These are phyloP conservation scores for Pestalotiopsis sp. DNA, from an alignment of 2,329 filamentous ascomycete genomes.

Conservation along the genomic window DNA sequence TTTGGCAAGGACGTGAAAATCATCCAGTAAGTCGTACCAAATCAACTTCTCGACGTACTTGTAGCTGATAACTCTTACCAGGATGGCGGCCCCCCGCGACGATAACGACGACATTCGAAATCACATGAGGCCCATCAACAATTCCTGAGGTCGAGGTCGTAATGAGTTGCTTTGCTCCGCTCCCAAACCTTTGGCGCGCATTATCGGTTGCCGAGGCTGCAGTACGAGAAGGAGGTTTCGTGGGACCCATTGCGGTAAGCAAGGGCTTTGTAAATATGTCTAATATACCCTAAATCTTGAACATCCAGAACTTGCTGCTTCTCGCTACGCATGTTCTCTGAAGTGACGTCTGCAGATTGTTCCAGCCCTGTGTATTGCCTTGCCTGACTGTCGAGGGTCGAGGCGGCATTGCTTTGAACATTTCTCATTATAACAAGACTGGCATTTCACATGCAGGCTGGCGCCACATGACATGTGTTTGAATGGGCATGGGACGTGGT, in stretches of 20 bases:
- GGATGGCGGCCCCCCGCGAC: background rate
- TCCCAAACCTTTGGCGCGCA: background rate
- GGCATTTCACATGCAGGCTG: no score
- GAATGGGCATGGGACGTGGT: no score
- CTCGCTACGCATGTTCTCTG: no score
- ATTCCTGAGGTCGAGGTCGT: background rate
- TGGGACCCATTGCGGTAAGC: background rate
- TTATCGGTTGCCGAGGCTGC: background rate
- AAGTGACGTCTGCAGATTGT: no score
- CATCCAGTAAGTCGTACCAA: constrained; percentile 59
- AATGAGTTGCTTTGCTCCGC: background rate
- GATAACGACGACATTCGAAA: background rate
- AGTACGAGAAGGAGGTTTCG: background rate
- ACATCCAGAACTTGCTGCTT: background rate
- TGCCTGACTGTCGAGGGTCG: no score
- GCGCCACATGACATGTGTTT: no score
- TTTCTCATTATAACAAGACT: no score
- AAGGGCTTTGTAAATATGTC: background rate
- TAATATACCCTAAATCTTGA: background rate
- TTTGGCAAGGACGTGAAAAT: constrained; percentile 75
- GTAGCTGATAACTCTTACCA: background rate
- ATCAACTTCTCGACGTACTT: background rate
- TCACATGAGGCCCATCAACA: background rate
- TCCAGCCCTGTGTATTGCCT: no score
- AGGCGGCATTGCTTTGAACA: no score